These are phyloP conservation scores for Globisporangium splendens DNA, from an alignment of 352 stramenopile genomes.

Conservation along the genomic window DNA sequence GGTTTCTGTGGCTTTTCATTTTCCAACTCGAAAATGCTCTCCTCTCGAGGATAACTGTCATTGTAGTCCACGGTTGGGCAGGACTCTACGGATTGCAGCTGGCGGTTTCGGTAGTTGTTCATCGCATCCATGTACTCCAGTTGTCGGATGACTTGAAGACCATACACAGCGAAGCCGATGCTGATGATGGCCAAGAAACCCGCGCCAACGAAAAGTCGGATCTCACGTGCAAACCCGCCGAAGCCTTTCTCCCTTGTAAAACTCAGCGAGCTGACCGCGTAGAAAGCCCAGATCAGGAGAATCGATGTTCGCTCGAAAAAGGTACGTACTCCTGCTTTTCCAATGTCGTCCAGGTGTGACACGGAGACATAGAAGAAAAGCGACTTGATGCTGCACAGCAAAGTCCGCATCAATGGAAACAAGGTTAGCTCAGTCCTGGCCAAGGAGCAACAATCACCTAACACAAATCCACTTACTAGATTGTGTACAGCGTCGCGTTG, in stretches of 20 bases:
- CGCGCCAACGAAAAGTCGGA: constrained; percentile 21
- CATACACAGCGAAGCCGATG: constrained; percentile 24
- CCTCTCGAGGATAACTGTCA: constrained; percentile 3
- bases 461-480: constrained; percentile 32
- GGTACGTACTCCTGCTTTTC: constrained; percentile 21
- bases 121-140: constrained; percentile 37
- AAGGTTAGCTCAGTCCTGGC: too few relatives aligned
- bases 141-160: constrained; percentile 30
- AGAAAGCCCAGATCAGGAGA: constrained; percentile 37
- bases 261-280: constrained; percentile 27
- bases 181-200: constrained; percentile 22
- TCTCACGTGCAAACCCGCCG: constrained; percentile 16
- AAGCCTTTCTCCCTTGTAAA: constrained; percentile 35
- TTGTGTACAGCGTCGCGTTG: constrained; percentile 53
- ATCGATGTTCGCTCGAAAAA: constrained; percentile 27
- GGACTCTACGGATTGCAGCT: constrained; percentile 16
- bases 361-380: constrained; percentile 55
- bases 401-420: too few relatives aligned
- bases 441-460: too few relatives aligned
- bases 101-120: too few relatives aligned
- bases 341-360: constrained; percentile 38
- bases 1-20: constrained; percentile 27
- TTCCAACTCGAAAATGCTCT: constrained; percentile 5
- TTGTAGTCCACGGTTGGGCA: constrained; percentile 12
- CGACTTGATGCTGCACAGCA: constrained; percentile 34